Conservation (phyloP, 2,329 filamentous ascomycete genomes). For the Cadophora malorum region DNA sequence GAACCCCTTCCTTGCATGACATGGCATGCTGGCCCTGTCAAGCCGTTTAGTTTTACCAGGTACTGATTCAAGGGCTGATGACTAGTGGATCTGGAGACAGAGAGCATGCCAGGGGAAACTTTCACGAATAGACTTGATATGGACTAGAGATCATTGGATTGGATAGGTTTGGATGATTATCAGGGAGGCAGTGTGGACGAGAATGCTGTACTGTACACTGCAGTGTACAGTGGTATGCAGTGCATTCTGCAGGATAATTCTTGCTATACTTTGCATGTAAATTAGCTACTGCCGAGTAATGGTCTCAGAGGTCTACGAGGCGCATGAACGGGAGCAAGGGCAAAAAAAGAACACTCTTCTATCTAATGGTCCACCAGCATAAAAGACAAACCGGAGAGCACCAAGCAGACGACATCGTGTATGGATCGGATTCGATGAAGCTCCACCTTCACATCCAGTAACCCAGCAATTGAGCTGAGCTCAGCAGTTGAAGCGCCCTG, state of each 20-base stretch:
- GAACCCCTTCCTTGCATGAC: slow-evolving; percentile 16
- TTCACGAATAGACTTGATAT: not conserved
- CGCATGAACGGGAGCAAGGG: slow-evolving; percentile 1
- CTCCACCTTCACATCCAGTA: slow-evolving; percentile 8
- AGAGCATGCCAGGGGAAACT: not conserved
- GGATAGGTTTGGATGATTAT: not conserved
- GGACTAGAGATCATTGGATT: not conserved
- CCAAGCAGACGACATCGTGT: not conserved
- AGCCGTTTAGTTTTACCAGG: slow-evolving; percentile 20
- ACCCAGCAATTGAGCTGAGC: not conserved
- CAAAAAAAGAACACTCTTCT: not conserved
- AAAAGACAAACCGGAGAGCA: not conserved
- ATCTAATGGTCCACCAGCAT: not conserved
- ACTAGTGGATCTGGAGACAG: slow-evolving; percentile 11
- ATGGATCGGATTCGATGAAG: not conserved
- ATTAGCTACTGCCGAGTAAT: slow-evolving; percentile 18
- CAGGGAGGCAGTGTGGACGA: slow-evolving; percentile 1
- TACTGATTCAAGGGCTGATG: slow-evolving; percentile 8
- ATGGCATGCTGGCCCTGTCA: slow-evolving; percentile 23
- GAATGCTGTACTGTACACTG: slow-evolving; percentile 4
- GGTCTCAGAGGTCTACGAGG: slow-evolving; percentile 14
- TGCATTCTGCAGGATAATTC: not conserved
- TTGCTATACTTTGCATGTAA: not conserved
- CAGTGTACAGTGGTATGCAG: slow-evolving; percentile 3
- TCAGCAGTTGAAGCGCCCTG: slow-evolving; percentile 11